Evolutionary conservation across 1,284 basidiomycete species (phyloP).

Genomic region (Omphalotus olearius): DNA sequence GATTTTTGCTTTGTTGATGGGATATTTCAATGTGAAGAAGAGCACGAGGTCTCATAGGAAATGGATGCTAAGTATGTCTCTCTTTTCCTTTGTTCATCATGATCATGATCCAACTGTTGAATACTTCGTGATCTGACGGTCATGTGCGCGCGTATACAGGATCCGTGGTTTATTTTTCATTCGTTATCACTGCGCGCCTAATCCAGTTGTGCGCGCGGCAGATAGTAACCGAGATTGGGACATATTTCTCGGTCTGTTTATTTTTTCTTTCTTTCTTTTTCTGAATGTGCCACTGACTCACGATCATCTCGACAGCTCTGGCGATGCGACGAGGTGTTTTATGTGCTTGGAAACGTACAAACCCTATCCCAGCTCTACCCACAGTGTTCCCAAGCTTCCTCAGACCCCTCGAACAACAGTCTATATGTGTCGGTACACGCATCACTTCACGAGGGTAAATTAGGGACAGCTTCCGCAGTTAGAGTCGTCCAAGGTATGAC

Average conservation of each 20-base stretch:
- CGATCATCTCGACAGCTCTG: constrained; percentile 17
- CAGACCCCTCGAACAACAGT: constrained; percentile 10
- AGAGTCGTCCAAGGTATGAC: constrained; percentile 22
- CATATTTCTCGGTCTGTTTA: constrained; percentile 21
- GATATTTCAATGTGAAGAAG: constrained; percentile 20
- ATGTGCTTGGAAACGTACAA: constrained; percentile 14
- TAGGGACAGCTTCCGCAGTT: constrained; percentile 17
- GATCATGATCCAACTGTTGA: neutral
- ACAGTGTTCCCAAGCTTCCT: constrained; percentile 17
- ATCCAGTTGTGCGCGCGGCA: constrained; percentile 16
- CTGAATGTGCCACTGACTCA: neutral
- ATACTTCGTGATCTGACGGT: too few relatives aligned
- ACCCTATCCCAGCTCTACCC: constrained; percentile 15
- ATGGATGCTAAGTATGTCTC: constrained; percentile 25
- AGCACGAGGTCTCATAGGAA: constrained; percentile 23
- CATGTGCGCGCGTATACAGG: constrained; percentile 13
- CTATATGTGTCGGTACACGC: constrained; percentile 20
- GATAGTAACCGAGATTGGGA: constrained; percentile 21
- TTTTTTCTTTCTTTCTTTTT: too few relatives aligned
- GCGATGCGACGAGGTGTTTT: constrained; percentile 24
- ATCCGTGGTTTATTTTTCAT: constrained; percentile 20
- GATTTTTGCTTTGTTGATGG: constrained; percentile 17
- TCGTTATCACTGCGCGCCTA: constrained; percentile 19
- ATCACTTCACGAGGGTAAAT: constrained; percentile 9
- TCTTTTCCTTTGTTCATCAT: neutral